These are phyloP conservation scores for Dioszegia aurantiaca DNA, from an alignment of 768 basidiomycete species.

Conservation along the genomic window DNA sequence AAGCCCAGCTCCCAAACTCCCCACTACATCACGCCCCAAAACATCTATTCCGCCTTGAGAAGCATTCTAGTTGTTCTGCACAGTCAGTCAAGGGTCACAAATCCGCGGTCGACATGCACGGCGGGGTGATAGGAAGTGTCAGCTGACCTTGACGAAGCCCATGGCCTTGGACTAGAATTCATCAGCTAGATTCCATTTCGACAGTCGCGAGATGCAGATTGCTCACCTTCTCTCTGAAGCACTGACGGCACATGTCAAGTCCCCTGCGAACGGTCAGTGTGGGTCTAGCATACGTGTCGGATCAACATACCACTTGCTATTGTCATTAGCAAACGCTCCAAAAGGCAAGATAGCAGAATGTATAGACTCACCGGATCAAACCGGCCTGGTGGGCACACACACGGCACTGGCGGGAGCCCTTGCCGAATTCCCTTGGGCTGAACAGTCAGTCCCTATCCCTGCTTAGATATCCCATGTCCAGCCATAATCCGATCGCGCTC, in stretches of 20 bases:
- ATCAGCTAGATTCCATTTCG: slow-evolving; percentile 8
- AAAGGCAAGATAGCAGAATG: too few species aligned
- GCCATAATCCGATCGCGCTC: too few species aligned
- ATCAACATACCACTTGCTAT: slow-evolving; percentile 38
- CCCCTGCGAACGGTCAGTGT: slow-evolving; percentile 58
- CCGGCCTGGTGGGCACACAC: slow-evolving; percentile 96
- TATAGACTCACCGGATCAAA: slow-evolving; percentile 93
- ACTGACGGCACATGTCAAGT: slow-evolving; percentile 94
- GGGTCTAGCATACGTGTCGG: too few species aligned
- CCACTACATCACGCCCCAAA: background rate
- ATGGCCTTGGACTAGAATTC: slow-evolving; percentile 64
- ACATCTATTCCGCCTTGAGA: slow-evolving; percentile 1
- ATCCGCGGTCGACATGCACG: too few species aligned
- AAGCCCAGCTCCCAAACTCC: slow-evolving; percentile 6
- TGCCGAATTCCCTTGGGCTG: slow-evolving; percentile 83
- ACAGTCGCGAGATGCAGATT: background rate
- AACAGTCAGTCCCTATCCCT: slow-evolving; percentile 11
- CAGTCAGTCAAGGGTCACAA: slow-evolving; percentile 14
- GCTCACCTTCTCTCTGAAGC: slow-evolving; percentile 85
- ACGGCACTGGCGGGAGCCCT: slow-evolving; percentile 93
- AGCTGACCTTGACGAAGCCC: slow-evolving; percentile 82
- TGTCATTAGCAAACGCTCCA: background rate
- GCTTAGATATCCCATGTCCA: background rate
- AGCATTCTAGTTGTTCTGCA: slow-evolving; percentile 43
- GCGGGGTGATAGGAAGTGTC: background rate